Percentiles rank a stretch among this genome's conserved stretches.
Conservation (phyloP, 73 alveolate genomes). For the Stentor roeselii region DNA sequence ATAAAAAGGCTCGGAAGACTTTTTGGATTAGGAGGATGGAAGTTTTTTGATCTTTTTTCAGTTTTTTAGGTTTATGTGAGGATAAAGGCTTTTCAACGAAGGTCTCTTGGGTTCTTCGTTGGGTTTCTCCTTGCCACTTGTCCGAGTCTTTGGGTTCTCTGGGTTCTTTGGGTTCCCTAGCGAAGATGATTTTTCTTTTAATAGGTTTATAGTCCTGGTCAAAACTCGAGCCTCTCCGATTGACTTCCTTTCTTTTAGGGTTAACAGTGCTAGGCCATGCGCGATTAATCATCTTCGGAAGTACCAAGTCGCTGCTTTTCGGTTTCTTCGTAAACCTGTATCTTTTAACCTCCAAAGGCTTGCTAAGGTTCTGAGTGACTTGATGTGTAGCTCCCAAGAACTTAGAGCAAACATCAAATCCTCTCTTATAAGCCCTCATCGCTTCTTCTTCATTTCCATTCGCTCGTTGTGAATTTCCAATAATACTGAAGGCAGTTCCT, state of each 20-base stretch:
- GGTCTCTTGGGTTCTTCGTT: not conserved
- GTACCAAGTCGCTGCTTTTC: not conserved
- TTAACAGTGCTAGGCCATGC: not conserved
- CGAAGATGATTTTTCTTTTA: no score
- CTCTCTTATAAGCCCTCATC: not conserved
- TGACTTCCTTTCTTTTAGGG: not conserved
- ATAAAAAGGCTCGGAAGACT: not conserved
- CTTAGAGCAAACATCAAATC: not conserved
- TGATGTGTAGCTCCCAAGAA: not conserved
- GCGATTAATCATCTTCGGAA: not conserved
- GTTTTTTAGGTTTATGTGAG: not conserved
- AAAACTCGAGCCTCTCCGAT: not conserved
- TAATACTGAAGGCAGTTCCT: not conserved
- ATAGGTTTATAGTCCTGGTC: no score
- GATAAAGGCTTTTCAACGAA: not conserved
- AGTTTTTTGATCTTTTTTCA: no score
- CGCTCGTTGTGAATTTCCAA: not conserved
- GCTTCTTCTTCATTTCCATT: not conserved
- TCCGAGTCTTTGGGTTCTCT: not conserved
- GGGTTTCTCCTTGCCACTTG: not conserved
- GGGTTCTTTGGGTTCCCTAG: not conserved
- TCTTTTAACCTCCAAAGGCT: not conserved
- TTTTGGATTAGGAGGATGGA: not conserved
- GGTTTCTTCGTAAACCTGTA: conserved; percentile 8
- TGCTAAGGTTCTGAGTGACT: not conserved